These are phyloP conservation scores for Penicillium ochrochloron DNA, from an alignment of 495 filamentous ascomycete genomes.

Conservation along the genomic window DNA sequence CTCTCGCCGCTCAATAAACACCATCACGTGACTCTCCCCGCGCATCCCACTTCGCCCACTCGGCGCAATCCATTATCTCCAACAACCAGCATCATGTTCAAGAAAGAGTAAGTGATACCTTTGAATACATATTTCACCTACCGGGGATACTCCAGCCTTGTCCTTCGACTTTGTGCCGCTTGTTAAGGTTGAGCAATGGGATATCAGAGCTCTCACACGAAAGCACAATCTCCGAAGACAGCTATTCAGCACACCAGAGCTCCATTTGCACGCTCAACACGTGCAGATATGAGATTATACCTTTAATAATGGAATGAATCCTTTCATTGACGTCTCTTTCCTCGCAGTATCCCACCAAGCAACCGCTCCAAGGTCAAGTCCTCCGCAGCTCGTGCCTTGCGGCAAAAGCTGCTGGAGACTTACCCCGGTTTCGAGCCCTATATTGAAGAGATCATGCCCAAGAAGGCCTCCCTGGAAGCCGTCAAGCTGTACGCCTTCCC, in stretches of 20 bases:
- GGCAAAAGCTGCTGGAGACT: slow-evolving; percentile 76
- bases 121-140: not conserved
- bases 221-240: slow-evolving; percentile 1
- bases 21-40: slow-evolving; percentile 41
- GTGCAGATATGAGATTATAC: not conserved
- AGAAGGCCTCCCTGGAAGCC: slow-evolving; percentile 89
- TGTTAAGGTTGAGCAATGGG: not conserved
- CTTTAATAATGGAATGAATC: no score
- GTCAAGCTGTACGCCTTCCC: slow-evolving; percentile 71
- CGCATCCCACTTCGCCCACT: slow-evolving; percentile 37
- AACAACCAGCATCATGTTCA: slow-evolving; percentile 69
- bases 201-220: slow-evolving; percentile 5
- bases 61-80: slow-evolving; percentile 16
- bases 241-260: not conserved
- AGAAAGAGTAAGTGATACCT: slow-evolving; percentile 72
- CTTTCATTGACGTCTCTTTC: slow-evolving; percentile 16
- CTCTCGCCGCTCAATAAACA: not conserved
- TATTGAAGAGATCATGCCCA: slow-evolving; percentile 95
- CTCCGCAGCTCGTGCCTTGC: slow-evolving; percentile 85
- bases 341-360: slow-evolving; percentile 68
- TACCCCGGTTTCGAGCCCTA: slow-evolving; percentile 85
- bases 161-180: not conserved
- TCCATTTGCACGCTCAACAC: not conserved
- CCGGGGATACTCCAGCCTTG: not conserved
- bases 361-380: slow-evolving; percentile 97